These are phyloP conservation scores for Dissoconium aciculare DNA, from an alignment of 2,329 filamentous ascomycete species.

Conservation along the genomic window DNA sequence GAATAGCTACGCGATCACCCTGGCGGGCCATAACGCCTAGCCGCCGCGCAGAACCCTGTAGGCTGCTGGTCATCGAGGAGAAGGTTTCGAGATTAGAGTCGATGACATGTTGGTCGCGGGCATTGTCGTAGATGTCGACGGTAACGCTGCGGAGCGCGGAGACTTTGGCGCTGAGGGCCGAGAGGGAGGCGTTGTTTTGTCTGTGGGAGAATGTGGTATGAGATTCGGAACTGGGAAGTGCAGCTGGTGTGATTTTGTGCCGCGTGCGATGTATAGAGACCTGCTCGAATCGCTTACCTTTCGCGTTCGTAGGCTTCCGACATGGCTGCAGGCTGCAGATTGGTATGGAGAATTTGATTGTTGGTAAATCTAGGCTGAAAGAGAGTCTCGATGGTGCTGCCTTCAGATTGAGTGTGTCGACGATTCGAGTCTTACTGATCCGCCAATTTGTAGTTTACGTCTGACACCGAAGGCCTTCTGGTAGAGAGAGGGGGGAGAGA, in stretches of 20 bases:
- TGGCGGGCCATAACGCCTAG: constrained; percentile 79
- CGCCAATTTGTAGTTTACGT: too few species aligned
- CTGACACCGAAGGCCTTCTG: too few species aligned
- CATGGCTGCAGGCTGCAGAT: too few species aligned
- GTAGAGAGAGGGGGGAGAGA: too few species aligned
- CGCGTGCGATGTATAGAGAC: constrained; percentile 3
- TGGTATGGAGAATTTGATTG: too few species aligned
- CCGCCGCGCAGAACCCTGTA: constrained; percentile 71
- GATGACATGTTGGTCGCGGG: constrained; percentile 72
- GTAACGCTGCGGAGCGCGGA: constrained; percentile 85
- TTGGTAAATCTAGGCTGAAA: too few species aligned
- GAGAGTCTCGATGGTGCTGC: too few species aligned
- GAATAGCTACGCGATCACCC: constrained; percentile 78
- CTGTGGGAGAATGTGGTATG: constrained; percentile 26
- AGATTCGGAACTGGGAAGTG: constrained; percentile 4
- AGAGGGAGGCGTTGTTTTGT: constrained; percentile 90
- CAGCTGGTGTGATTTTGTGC: neutral
- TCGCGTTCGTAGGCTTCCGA: constrained; percentile 45
- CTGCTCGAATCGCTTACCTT: constrained; percentile 32
- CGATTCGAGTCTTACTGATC: too few species aligned
- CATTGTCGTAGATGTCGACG: constrained; percentile 95
- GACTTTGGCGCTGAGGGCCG: constrained; percentile 82
- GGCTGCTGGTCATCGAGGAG: constrained; percentile 64
- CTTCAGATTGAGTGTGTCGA: too few species aligned
- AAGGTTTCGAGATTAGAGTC: constrained; percentile 85